These are phyloP conservation scores for Arthrinium puccinioides DNA, from an alignment of 2,329 filamentous ascomycete species.

Conservation along the genomic window DNA sequence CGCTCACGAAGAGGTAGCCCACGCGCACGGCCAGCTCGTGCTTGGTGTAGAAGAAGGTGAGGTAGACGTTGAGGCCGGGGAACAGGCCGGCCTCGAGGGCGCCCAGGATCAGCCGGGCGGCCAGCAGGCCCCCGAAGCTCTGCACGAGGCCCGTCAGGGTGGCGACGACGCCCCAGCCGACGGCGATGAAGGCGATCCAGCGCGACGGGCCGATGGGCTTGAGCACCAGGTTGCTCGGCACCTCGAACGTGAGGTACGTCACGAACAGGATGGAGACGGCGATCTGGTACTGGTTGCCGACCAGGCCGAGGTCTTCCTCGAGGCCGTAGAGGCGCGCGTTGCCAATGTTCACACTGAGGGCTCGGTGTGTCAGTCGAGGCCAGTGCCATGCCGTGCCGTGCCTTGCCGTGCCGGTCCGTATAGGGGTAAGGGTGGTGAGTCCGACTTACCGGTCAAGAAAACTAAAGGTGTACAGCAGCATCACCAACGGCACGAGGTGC, in stretches of 20 bases:
- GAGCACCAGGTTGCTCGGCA: constrained; percentile 58
- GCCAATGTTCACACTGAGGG: constrained; percentile 61
- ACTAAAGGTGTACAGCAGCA: constrained; percentile 65
- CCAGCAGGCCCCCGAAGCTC: constrained; percentile 59
- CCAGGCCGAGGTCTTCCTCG: constrained; percentile 53
- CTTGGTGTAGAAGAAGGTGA: constrained; percentile 72
- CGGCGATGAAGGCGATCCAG: constrained; percentile 59
- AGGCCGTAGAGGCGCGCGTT: constrained; percentile 61
- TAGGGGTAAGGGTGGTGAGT: constrained; percentile 4
- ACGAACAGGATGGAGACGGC: constrained; percentile 62
- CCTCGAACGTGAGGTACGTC: constrained; percentile 54
- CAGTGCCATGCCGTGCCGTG: background rate
- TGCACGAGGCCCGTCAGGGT: constrained; percentile 61
- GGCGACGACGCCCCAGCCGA: constrained; percentile 61
- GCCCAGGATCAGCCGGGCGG: constrained; percentile 61
- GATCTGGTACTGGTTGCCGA: constrained; percentile 61
- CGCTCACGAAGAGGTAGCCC: constrained; percentile 64
- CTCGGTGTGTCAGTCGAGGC: background rate
- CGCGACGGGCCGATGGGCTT: constrained; percentile 55
- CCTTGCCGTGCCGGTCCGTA: no score
- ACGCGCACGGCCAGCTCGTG: constrained; percentile 65
- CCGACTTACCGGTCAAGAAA: constrained; percentile 60
- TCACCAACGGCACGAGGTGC: constrained; percentile 58
- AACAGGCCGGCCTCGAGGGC: constrained; percentile 64
- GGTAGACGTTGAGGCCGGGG: constrained; percentile 60